A percentile compares a stretch with the other conserved stretches of the same genome.
These are phyloP conservation scores for Metschnikowia vanudenii DNA, from an alignment of 805 yeast species.

Conservation along the genomic window DNA sequence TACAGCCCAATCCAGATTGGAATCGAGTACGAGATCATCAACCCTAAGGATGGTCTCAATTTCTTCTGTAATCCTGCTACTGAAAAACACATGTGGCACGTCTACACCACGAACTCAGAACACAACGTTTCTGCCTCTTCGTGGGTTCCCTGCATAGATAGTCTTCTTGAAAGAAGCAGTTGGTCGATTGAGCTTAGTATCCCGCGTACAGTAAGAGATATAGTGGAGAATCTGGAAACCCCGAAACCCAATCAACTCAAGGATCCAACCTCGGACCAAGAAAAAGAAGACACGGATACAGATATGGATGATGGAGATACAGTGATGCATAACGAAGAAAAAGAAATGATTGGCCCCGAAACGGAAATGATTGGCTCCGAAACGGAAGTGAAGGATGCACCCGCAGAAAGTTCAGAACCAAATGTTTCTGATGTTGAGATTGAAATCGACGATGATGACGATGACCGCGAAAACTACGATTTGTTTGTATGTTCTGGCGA, in stretches of 20 bases:
- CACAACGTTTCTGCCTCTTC: conserved; percentile 80
- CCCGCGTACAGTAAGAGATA: conserved; percentile 75
- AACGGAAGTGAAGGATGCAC: conserved; percentile 1
- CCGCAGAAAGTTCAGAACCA: too few relatives aligned
- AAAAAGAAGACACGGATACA: too few relatives aligned
- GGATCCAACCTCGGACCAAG: too few relatives aligned
- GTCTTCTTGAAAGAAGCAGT: conserved; percentile 80
- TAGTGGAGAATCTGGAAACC: conserved; percentile 23
- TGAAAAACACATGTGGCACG: conserved; percentile 66
- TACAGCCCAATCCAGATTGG: conserved; percentile 74
- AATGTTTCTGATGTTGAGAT: conserved; percentile 7
- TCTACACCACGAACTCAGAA: conserved; percentile 79
- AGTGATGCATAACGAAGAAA: neutral
- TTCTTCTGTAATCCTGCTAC: conserved; percentile 65
- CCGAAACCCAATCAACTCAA: neutral
- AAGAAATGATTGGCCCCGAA: neutral
- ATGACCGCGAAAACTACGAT: conserved; percentile 49
- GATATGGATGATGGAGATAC: too few relatives aligned
- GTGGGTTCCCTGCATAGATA: conserved; percentile 98
- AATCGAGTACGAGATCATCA: conserved; percentile 62
- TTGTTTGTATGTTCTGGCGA: conserved; percentile 71
- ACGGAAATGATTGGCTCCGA: neutral
- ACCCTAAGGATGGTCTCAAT: conserved; percentile 70
- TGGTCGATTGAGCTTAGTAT: conserved; percentile 90
- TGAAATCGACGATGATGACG: conserved; percentile 37